phyloP scores from a whole-genome alignment of 306 rosid species.

The Quercus suber region DNA sequence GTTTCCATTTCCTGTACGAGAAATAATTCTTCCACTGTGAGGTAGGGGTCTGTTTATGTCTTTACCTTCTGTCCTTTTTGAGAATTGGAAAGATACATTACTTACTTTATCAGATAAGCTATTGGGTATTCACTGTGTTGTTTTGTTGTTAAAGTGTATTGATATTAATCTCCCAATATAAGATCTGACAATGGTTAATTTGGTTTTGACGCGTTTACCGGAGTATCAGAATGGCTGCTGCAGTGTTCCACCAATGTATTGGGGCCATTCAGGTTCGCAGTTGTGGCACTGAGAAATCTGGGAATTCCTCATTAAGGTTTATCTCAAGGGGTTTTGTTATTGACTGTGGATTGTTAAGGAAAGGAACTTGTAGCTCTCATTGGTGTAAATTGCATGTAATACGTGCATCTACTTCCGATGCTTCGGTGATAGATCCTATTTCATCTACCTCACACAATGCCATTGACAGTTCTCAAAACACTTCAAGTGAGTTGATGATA shows the following conservation, averaged over 20 bases:
- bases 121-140: too few species aligned
- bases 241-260: slow-evolving; percentile 54
- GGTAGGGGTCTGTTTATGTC: too few species aligned
- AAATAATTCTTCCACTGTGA: too few species aligned
- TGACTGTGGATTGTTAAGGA: slow-evolving; percentile 42
- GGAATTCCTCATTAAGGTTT: slow-evolving; percentile 37
- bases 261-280: slow-evolving; percentile 47
- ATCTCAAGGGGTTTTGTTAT: slow-evolving; percentile 38
- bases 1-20: too few species aligned
- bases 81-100: too few species aligned
- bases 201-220: not conserved
- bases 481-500: slow-evolving; percentile 55
- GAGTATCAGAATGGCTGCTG: slow-evolving; percentile 77
- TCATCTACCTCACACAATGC: slow-evolving; percentile 55
- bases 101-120: too few species aligned
- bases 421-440: slow-evolving; percentile 67
- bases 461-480: slow-evolving; percentile 48
- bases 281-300: slow-evolving; percentile 28
- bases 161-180: too few species aligned
- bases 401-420: slow-evolving; percentile 62
- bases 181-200: too few species aligned
- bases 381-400: slow-evolving; percentile 28
- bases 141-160: too few species aligned
- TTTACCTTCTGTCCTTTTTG: too few species aligned
- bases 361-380: slow-evolving; percentile 28